Conservation (phyloP, 768 basidiomycete species). For the Russula emetica region DNA sequence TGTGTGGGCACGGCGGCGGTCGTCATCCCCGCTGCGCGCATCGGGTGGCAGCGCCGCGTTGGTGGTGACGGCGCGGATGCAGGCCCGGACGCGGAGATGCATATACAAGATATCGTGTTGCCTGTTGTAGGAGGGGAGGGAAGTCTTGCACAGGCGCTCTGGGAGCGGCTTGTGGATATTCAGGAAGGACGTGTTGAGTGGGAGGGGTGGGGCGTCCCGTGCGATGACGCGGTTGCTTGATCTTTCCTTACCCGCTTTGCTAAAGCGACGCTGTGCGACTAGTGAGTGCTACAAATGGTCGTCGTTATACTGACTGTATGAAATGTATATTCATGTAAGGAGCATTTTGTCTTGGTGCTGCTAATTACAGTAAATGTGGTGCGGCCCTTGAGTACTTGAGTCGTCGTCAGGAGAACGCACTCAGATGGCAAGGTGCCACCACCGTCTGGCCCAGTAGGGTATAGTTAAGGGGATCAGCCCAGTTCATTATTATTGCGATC, state of each 20-base stretch:
- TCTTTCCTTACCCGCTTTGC: not conserved
- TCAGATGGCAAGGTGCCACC: too few species aligned
- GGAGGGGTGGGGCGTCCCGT: slow-evolving; percentile 59
- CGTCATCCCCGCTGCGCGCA: slow-evolving; percentile 64
- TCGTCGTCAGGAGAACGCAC: not conserved
- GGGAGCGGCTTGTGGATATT: slow-evolving; percentile 68
- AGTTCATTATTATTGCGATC: too few species aligned
- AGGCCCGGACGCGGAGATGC: not conserved
- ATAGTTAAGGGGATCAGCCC: too few species aligned
- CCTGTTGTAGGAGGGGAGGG: slow-evolving; percentile 49
- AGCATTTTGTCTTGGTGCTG: not conserved
- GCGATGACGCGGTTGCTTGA: slow-evolving; percentile 23
- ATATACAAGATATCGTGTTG: slow-evolving; percentile 33
- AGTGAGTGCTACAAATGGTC: not conserved
- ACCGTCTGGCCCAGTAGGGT: too few species aligned
- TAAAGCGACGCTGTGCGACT: not conserved
- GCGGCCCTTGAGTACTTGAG: not conserved
- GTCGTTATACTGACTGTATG: not conserved
- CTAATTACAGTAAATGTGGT: not conserved
- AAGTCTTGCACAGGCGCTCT: slow-evolving; percentile 62
- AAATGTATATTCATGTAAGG: not conserved
- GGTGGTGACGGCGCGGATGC: not conserved
- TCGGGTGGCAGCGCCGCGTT: slow-evolving; percentile 57
- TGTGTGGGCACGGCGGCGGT: slow-evolving; percentile 82
- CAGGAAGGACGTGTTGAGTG: slow-evolving; percentile 65